Base-by-base conservation (phyloP, 1,284 basidiomycete species). In the Rhodotorula sp. region DNA sequence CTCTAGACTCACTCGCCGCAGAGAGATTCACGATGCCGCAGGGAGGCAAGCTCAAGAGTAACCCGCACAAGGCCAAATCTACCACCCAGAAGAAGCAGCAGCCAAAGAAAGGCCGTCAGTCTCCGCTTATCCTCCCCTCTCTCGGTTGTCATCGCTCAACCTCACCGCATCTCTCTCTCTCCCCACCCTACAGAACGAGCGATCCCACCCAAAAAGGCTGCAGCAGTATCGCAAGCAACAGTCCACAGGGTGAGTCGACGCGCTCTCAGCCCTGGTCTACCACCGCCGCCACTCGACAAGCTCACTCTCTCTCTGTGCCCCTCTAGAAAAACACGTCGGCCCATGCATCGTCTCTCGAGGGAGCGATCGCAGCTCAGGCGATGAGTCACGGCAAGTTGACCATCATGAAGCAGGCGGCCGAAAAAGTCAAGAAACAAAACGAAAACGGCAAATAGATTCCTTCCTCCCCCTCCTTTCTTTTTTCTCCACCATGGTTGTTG, bases 311-410 rank as follows among this genome's bases (percentile, higher is more conserved):
- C 12, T 6, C 30, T 10, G 5, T 33, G 33, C 46, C 10, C 51
- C 10, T 14, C 46, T 62, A 75, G 74, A 71, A 69, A 46, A 69
- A 67, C 62, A 69, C 74, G 8, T 69, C 69, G 3, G 61, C 67
- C 0, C 74, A 75, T 62, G 48, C 69, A 6, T 45, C 69, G 5
- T 44, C 49, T 20, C 55, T 71, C 44, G 74, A 75, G 44, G 68
- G 67, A 54, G 45, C 30, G 22, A 73, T 75, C 57, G 74, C 74
- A 30, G 69, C 71, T 0, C 65, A 64, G 8, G 74, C 74, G 1
- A 37, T 73, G 24, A 29, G 48, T 10, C 59, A 70, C 37, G 74
- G 74, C n/a, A 75, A 75, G 51, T 55, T 75, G n/a, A 75, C 71
- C 30, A 71, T 74, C 67, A 74, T 74, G 72, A 37, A 63, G 20